Evolutionary conservation across 2,329 filamentous ascomycete genomes (phyloP).

Genomic region (Chaetomium strumarium): DNA sequence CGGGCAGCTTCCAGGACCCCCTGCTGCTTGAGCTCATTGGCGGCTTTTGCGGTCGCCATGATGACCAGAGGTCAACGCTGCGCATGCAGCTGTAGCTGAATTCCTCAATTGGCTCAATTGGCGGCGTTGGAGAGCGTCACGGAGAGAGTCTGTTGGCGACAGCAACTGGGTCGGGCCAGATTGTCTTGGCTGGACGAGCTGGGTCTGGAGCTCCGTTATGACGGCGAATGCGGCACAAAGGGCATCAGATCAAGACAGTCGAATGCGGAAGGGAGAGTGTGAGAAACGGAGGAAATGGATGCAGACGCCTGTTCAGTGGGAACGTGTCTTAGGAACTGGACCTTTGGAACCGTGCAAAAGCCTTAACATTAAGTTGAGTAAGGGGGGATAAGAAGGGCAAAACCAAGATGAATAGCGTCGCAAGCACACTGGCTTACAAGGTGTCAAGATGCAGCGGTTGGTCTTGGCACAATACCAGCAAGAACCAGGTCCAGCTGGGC

Average conservation of each 20-base stretch:
- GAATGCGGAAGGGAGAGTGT: background rate
- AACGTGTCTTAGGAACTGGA: conserved; percentile 6
- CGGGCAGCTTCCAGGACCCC: conserved; percentile 71
- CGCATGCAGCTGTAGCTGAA: conserved; percentile 13
- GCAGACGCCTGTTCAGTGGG: background rate
- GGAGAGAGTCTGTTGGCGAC: background rate
- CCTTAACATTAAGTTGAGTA: background rate
- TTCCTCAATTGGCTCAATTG: conserved; percentile 17
- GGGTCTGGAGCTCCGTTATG: background rate
- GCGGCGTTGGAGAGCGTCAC: background rate
- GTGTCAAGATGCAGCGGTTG: background rate
- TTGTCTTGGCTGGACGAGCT: background rate
- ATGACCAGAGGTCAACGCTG: conserved; percentile 14
- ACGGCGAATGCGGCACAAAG: conserved; percentile 9
- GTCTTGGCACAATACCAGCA: conserved; percentile 11
- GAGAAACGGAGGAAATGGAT: background rate
- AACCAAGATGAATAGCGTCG: background rate
- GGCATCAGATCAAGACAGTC: background rate
- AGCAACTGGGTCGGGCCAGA: background rate
- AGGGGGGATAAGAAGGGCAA: conserved; percentile 11
- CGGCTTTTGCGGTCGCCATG: conserved; percentile 30
- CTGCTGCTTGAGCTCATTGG: conserved; percentile 70
- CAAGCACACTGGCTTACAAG: background rate
- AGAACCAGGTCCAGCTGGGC: conserved; percentile 7
- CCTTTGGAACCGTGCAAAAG: conserved; percentile 5